A percentile compares a stretch with the other conserved stretches of the same genome.
Evolutionary conservation across 78 protist species (phyloP).

Genomic region (Pigoraptor vietnamica): DNA sequence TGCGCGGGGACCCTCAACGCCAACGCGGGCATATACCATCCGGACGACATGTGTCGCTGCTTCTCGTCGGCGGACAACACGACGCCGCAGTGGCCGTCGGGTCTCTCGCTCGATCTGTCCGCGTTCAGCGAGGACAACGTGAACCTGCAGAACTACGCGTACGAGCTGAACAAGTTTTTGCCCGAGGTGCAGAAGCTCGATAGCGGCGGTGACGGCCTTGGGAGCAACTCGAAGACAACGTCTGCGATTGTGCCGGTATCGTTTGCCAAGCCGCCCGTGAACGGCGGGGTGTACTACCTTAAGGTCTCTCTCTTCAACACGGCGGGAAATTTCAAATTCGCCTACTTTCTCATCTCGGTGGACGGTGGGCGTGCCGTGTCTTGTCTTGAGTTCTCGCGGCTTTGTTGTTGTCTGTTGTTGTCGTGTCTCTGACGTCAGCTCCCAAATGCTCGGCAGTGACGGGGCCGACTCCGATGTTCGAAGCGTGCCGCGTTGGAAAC

Average conservation of each 20-base stretch:
- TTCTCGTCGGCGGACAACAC: neutral
- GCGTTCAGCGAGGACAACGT: neutral
- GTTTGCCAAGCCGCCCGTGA: neutral
- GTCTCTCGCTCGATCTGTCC: neutral
- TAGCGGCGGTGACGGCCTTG: too few relatives aligned
- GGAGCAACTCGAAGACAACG: neutral
- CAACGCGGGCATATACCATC: neutral
- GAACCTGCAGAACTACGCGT: too few relatives aligned
- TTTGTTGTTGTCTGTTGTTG: neutral
- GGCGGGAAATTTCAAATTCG: neutral
- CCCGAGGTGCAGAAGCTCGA: too few relatives aligned
- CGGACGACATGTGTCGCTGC: neutral
- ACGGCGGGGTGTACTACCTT: neutral
- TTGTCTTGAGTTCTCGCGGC: neutral
- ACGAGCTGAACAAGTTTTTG: too few relatives aligned
- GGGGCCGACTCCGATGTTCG: neutral
- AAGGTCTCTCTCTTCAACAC: neutral
- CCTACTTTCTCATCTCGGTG: neutral
- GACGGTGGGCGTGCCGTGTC: neutral
- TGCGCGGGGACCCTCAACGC: neutral
- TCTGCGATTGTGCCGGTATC: neutral
- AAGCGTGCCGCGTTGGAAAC: too few relatives aligned
- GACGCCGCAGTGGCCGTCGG: neutral
- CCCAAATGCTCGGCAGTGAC: neutral
- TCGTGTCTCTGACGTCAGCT: neutral